Percentiles rank a stretch among this genome's conserved stretches.
These are phyloP conservation scores for Chaetomium olivaceum DNA, from an alignment of 2,329 filamentous ascomycete species.

Conservation along the genomic window DNA sequence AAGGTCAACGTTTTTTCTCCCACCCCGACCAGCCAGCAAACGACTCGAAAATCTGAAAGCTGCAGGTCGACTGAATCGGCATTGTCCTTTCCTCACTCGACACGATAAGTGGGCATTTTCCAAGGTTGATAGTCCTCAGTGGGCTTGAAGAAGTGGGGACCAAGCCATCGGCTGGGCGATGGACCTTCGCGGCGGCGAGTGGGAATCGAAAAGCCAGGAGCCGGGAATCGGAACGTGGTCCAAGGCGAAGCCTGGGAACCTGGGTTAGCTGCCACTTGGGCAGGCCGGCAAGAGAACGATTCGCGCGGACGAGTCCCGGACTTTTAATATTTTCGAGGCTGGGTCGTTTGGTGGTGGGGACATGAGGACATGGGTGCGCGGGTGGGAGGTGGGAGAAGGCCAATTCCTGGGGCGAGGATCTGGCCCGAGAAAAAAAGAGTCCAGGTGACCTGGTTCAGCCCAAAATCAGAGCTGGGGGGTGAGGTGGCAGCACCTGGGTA, in stretches of 20 bases:
- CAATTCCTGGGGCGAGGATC: slow-evolving; percentile 21
- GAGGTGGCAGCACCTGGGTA: slow-evolving; percentile 32
- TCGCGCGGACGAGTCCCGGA: slow-evolving; percentile 16
- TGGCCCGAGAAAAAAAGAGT: slow-evolving; percentile 22
- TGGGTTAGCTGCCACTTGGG: neutral
- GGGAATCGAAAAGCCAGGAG: slow-evolving; percentile 5
- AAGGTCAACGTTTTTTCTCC: slow-evolving; percentile 4
- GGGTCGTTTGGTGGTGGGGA: neutral
- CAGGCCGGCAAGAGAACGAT: slow-evolving; percentile 8
- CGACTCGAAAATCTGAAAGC: slow-evolving; percentile 19
- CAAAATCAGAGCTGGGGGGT: slow-evolving; percentile 25
- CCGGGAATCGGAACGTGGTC: slow-evolving; percentile 9
- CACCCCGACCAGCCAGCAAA: slow-evolving; percentile 7
- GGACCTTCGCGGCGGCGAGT: slow-evolving; percentile 2
- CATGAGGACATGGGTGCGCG: neutral
- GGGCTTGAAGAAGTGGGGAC: slow-evolving; percentile 26
- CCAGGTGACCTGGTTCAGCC: slow-evolving; percentile 33
- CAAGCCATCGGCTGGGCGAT: slow-evolving; percentile 20
- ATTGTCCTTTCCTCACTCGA: slow-evolving; percentile 14
- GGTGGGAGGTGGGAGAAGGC: slow-evolving; percentile 8
- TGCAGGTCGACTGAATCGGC: slow-evolving; percentile 32
- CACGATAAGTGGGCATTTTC: slow-evolving; percentile 17
- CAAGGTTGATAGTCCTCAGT: slow-evolving; percentile 18
- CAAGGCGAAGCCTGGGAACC: neutral
- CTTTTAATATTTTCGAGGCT: slow-evolving; percentile 14